Evolutionary conservation across 2,329 filamentous ascomycete species (phyloP).

Genomic region (Drechslerella stenobrocha): DNA sequence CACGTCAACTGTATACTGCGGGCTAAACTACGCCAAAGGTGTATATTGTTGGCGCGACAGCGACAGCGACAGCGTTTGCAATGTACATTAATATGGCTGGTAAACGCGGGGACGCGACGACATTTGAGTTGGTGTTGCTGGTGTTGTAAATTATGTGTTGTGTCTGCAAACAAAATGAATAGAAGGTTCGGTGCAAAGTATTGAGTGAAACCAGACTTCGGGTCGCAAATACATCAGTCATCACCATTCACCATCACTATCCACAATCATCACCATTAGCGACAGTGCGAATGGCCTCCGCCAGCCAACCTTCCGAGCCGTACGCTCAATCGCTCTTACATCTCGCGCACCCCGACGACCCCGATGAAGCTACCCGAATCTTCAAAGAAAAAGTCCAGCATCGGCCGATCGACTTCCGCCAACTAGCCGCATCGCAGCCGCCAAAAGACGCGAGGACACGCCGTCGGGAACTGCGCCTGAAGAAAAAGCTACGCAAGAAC

Average conservation of each 20-base stretch:
- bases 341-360: slow-evolving; percentile 76
- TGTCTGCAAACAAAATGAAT: not conserved
- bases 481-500: slow-evolving; percentile 58
- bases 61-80: too few species aligned
- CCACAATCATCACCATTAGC: slow-evolving; percentile 13
- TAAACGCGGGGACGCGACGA: too few species aligned
- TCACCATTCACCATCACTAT: not conserved
- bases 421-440: slow-evolving; percentile 59
- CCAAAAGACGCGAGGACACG: slow-evolving; percentile 61
- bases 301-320: slow-evolving; percentile 51
- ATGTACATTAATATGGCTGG: too few species aligned
- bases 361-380: slow-evolving; percentile 62
- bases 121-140: too few species aligned
- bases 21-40: too few species aligned
- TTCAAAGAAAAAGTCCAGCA: slow-evolving; percentile 62
- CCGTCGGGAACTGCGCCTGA: slow-evolving; percentile 59
- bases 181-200: too few species aligned
- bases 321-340: slow-evolving; percentile 69
- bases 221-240: not conserved
- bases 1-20: too few species aligned
- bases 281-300: too few species aligned
- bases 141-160: slow-evolving; percentile 1
- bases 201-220: too few species aligned
- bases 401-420: slow-evolving; percentile 58
- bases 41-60: too few species aligned